Evolutionary conservation across 352 stramenopile genomes (phyloP).

Genomic region (Blastocystis sp.): DNA sequence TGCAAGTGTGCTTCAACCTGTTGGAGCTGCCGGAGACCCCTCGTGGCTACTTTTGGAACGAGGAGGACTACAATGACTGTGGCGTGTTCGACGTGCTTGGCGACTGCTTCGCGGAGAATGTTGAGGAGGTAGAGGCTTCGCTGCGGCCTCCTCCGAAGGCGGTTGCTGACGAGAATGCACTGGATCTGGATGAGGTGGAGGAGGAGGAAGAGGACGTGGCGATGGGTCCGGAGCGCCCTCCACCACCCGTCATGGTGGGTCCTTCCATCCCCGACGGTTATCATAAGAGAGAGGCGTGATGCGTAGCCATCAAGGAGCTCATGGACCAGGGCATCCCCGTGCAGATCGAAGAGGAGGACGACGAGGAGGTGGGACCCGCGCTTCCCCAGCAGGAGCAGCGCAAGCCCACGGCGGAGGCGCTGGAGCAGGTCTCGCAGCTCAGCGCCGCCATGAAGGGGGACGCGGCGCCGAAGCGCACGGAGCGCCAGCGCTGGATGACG

Average conservation of each 20-base stretch:
- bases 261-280: conserved; percentile 10
- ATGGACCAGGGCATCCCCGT: conserved; percentile 18
- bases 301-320: conserved; percentile 13
- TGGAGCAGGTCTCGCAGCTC: background rate
- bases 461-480: background rate
- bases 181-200: conserved; percentile 28
- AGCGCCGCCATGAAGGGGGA: background rate
- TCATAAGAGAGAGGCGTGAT: background rate
- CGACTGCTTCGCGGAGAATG: conserved; percentile 25
- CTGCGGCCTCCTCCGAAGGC: background rate
- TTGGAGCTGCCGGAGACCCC: conserved; percentile 22
- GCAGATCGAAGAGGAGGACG: conserved; percentile 37
- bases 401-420: conserved; percentile 50
- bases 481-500: conserved; percentile 45
- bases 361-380: conserved; percentile 9
- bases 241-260: conserved; percentile 36
- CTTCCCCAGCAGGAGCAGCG: conserved; percentile 22
- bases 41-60: conserved; percentile 56
- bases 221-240: conserved; percentile 43
- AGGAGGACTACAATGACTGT: background rate
- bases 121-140: background rate
- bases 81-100: conserved; percentile 1
- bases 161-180: background rate
- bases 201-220: background rate
- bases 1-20: conserved; percentile 25